phyloP scores from a whole-genome alignment of 2,329 filamentous ascomycete species.

The Clarireedia monteithiana region DNA sequence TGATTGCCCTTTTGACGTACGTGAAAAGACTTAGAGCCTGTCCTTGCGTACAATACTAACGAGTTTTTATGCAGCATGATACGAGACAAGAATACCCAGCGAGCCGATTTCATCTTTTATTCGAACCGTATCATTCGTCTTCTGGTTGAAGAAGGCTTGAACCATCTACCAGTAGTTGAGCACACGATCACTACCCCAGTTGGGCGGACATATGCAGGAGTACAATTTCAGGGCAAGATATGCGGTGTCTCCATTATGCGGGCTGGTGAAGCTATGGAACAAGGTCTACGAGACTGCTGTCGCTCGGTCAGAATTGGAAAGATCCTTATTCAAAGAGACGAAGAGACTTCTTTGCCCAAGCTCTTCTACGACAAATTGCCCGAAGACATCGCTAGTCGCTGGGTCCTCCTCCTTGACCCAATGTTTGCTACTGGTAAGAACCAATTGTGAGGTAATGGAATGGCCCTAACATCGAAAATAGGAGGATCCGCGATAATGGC shows the following conservation, averaged over 20 bases:
- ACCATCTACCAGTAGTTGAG: slow-evolving; percentile 87
- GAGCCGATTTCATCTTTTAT: slow-evolving; percentile 98
- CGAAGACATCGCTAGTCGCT: slow-evolving; percentile 83
- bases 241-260: slow-evolving; percentile 98
- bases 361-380: slow-evolving; percentile 98
- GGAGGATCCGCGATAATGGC: slow-evolving; percentile 96
- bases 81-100: slow-evolving; percentile 78
- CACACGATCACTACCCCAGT: slow-evolving; percentile 88
- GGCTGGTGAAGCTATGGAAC: slow-evolving; percentile 97
- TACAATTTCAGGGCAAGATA: slow-evolving; percentile 96
- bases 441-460: neutral
- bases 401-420: slow-evolving; percentile 92
- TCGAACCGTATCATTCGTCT: slow-evolving; percentile 96
- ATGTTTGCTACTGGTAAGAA: slow-evolving; percentile 91
- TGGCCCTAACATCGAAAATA: slow-evolving; percentile 32
- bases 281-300: slow-evolving; percentile 92
- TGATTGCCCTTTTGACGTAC: slow-evolving; percentile 96
- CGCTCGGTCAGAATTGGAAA: slow-evolving; percentile 97
- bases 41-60: slow-evolving; percentile 5
- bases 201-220: slow-evolving; percentile 77
- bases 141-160: slow-evolving; percentile 92
- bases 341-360: slow-evolving; percentile 86
- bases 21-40: slow-evolving; percentile 28
- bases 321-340: slow-evolving; percentile 94
- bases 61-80: slow-evolving; percentile 63